Base-by-base conservation (phyloP, 2,329 filamentous ascomycete genomes). In the Ceratocystis variospora region DNA sequence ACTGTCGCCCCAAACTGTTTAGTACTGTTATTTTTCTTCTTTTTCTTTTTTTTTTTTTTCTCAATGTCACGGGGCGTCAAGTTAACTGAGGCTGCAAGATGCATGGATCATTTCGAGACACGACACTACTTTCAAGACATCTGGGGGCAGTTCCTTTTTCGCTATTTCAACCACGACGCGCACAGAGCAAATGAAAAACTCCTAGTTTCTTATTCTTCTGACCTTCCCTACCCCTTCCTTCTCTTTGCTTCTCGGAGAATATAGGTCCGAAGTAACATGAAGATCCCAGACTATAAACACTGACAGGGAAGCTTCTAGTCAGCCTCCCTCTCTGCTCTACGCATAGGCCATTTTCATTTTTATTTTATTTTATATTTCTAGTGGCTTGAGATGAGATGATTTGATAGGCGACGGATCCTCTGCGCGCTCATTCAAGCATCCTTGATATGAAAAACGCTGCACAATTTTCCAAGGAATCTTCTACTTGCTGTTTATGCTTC, bases 321-420 rank as follows among this genome's bases (percentile, higher is more conserved):
- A 59, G 25, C 53, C 28, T 33, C 53, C 22, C 22, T 25, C 22
- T 12, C 53, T 31, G 33, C 33, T n/a, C 25, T 64, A 53, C 48
- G 31, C 63, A 57, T 55, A 45, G 53, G 41, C 63, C 50, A 33
- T 28, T 22, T 46, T 48, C 8, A 33, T 37, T 41, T 10, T 41
- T 10, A 10, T 19, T 48, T 48, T 48, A 5, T 48, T 48, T 48
- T 19, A 17, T 48, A 5, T 8, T 19, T 53, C 28, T 5, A 8
- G 53, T 65, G 63, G 63, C 63, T 65, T 44, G 50, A 65, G 63
- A 65, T 65, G 50, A 65, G 53, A 65, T 65, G 63, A 59, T 53
- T 31, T 65, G 50, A 65, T 65, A 65, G 50, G 50, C 53, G 63
- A 65, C 25, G 8, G 53, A 65, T 65, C 53, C 63, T 65, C 48